Evolutionary conservation across 768 basidiomycete genomes (phyloP).

Genomic region (Termitomyces sp.): DNA sequence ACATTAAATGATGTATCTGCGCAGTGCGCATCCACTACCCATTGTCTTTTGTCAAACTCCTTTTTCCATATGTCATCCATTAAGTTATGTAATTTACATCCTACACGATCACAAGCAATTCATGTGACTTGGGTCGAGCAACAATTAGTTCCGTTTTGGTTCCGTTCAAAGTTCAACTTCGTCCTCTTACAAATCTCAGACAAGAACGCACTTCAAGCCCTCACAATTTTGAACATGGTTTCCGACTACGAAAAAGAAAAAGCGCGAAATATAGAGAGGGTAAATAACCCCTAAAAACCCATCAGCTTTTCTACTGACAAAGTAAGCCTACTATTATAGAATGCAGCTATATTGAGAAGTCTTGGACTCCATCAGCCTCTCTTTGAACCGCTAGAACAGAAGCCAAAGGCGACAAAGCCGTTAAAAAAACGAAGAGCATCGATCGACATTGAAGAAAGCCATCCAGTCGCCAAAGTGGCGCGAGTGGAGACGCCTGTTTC

Average conservation of each 20-base stretch:
- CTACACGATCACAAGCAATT: conserved; percentile 19
- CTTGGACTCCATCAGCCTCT: conserved; percentile 48
- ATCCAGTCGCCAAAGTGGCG: conserved; percentile 26
- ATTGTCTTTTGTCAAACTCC: neutral
- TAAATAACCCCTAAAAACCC: neutral
- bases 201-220: neutral
- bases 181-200: neutral
- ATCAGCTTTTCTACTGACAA: conserved; percentile 1
- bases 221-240: conserved; percentile 15
- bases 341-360: conserved; percentile 38
- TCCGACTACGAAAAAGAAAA: conserved; percentile 36
- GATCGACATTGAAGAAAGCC: conserved; percentile 22
- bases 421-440: conserved; percentile 43
- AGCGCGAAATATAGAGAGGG: conserved; percentile 33
- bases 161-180: neutral
- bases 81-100: neutral
- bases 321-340: conserved; percentile 30
- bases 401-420: conserved; percentile 25
- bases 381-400: conserved; percentile 46
- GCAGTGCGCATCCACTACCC: neutral
- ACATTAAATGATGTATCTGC: conserved; percentile 42
- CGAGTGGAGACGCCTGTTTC: conserved; percentile 24
- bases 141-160: neutral
- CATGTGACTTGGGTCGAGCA: conserved; percentile 17
- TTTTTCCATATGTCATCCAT: neutral